Conservation (phyloP, 2,329 filamentous ascomycete genomes). For the Verruconis gallopava region DNA sequence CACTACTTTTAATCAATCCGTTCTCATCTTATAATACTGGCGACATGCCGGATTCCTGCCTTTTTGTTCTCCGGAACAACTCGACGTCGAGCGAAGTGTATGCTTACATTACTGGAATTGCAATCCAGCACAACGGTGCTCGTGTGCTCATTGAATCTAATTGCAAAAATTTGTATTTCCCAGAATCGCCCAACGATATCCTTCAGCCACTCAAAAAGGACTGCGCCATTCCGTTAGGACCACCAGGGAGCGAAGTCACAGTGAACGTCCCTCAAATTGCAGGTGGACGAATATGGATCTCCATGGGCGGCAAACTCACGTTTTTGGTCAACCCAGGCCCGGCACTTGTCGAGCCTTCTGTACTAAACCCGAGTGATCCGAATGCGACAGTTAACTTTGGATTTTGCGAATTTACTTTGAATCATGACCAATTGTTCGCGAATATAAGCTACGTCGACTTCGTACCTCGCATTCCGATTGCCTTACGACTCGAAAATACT, state of each 20-base stretch:
- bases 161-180: constrained; percentile 52
- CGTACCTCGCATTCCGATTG: constrained; percentile 37
- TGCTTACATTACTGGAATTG: constrained; percentile 58
- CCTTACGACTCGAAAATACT: constrained; percentile 30
- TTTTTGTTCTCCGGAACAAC: background rate
- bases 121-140: constrained; percentile 45
- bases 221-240: constrained; percentile 51
- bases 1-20: too few relatives aligned
- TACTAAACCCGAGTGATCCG: constrained; percentile 46
- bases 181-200: constrained; percentile 41
- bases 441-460: constrained; percentile 66
- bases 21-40: too few relatives aligned
- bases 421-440: constrained; percentile 34
- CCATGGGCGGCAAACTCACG: constrained; percentile 43
- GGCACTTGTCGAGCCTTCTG: constrained; percentile 60
- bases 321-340: constrained; percentile 62
- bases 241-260: constrained; percentile 44
- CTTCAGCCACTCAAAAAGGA: constrained; percentile 42
- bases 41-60: background rate
- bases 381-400: constrained; percentile 33
- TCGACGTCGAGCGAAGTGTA: constrained; percentile 34
- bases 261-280: constrained; percentile 57
- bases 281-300: constrained; percentile 62
- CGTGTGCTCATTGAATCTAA: constrained; percentile 53
- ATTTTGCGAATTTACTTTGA: constrained; percentile 37